Evolutionary conservation across 1,284 basidiomycete species (phyloP), one percentile per base, ranked within the genome.

Genomic region (Boletus hoseneyae): DNA sequence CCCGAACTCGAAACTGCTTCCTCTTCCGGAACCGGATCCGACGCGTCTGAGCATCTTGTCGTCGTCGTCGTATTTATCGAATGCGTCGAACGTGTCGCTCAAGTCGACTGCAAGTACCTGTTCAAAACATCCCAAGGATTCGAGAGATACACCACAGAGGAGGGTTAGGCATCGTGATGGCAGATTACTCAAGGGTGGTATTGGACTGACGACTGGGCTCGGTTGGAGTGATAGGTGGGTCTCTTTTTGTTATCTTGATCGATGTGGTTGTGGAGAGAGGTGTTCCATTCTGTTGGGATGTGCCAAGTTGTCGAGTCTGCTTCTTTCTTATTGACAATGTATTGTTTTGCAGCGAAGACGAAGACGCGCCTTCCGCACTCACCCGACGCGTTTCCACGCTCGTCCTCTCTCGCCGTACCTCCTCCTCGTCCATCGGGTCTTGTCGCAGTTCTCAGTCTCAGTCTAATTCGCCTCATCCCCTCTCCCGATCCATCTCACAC

Each of bases 171-270:
- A 91, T 65, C 78, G 86, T 3, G 87, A 91, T 61, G 86, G 86
- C 1, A 71, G 69, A n/a, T 60, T 83, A 11, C 69, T 90, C 42
- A 69, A 74, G 37, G 86, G 85, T 3, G 87, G 87, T 1, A 79
- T 90, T 55, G 87, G 88, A 0, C 65, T 91, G 45, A 91, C 88
- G 3, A 91, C 87, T 3, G 87, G 87, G 0, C 70, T 91, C 15
- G 87, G 87, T 0, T 91, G 87, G 88, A 88, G 85, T 61, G 88
- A 90, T 61, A 87, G 83, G 85, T 85, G 38, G 12, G 76, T 42
- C 30, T 47, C 41, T 38, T 42, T 29, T 21, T 16, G 16, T 16
- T 16, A 16, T 16, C 16, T 16, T 16, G 16, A 16, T 16, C 16
- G 16, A 16, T 16, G 16, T 16, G 16, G 16, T 16, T 16, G 16